phyloP scores from a whole-genome alignment of 345 rosid genomes.

The Aethionema arabicum region DNA sequence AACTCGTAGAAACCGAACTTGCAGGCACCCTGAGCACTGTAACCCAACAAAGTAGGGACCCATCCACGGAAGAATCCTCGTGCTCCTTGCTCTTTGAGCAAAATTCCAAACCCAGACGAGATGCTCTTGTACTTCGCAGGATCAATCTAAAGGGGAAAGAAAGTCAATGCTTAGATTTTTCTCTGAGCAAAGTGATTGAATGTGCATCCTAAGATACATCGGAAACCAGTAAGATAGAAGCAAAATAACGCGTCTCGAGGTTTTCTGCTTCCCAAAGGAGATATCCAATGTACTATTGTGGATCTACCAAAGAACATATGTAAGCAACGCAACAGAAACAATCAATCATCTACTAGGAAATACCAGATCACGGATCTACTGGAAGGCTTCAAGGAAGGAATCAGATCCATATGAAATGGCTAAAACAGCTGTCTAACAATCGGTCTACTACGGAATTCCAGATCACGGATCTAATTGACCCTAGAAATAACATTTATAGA shows the following conservation, averaged over 20 bases:
- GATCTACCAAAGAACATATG: no score
- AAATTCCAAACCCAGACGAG: slow-evolving; percentile 62
- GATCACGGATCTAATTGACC: neutral
- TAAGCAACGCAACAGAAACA: no score
- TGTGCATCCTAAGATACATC: no score
- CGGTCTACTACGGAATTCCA: neutral
- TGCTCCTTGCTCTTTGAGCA: slow-evolving; percentile 67
- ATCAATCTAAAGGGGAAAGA: slow-evolving; percentile 46
- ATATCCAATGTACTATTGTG: no score
- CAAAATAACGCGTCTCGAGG: no score
- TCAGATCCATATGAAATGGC: neutral
- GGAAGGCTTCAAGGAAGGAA: neutral
- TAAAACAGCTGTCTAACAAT: neutral
- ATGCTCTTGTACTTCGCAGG: slow-evolving; percentile 76
- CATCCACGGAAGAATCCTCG: slow-evolving; percentile 70
- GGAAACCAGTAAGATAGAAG: no score
- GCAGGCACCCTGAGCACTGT: slow-evolving; percentile 85
- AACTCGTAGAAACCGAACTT: slow-evolving; percentile 74
- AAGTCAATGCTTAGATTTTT: slow-evolving; percentile 1
- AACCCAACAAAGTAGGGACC: slow-evolving; percentile 71
- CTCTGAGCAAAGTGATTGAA: neutral
- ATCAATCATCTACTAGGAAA: neutral
- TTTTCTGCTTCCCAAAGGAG: no score
- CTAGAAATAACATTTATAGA: neutral
- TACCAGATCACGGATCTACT: neutral